Percentiles rank a stretch among this genome's conserved stretches.
These are phyloP conservation scores for Aquilaria agallochum DNA, from an alignment of 441 rosid species.

Conservation along the genomic window DNA sequence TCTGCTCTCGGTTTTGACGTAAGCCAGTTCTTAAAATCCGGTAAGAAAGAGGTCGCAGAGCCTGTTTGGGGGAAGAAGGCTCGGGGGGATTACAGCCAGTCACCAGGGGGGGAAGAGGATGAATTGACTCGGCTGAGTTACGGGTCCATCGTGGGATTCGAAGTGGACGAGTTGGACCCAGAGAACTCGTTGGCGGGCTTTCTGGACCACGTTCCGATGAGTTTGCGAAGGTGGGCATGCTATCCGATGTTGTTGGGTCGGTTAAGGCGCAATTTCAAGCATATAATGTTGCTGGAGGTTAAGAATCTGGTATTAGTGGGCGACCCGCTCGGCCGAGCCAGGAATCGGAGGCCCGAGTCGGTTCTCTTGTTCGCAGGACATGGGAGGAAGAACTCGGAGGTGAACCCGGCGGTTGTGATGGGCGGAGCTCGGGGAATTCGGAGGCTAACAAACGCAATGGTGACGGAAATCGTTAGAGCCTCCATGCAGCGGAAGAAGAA, in stretches of 20 bases:
- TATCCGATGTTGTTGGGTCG: slow-evolving; percentile 92
- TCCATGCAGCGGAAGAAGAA: slow-evolving; percentile 60
- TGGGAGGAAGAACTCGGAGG: slow-evolving; percentile 35
- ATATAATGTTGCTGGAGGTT: slow-evolving; percentile 58
- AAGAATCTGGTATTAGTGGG: slow-evolving; percentile 44
- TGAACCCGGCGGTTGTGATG: slow-evolving; percentile 57
- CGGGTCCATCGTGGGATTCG: slow-evolving; percentile 86
- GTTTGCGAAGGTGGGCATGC: slow-evolving; percentile 81
- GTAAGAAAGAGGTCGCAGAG: slow-evolving; percentile 42
- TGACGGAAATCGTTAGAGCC: slow-evolving; percentile 66
- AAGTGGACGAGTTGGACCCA: slow-evolving; percentile 76
- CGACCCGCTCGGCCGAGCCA: slow-evolving; percentile 68
- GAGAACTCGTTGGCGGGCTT: slow-evolving; percentile 87
- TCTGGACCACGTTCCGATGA: slow-evolving; percentile 59
- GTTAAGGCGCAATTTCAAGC: slow-evolving; percentile 71
- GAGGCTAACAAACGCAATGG: slow-evolving; percentile 57
- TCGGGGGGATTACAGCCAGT: slow-evolving; percentile 22
- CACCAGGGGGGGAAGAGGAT: slow-evolving; percentile 7
- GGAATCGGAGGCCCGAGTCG: slow-evolving; percentile 56
- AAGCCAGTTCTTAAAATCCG: slow-evolving; percentile 41
- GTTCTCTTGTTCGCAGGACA: slow-evolving; percentile 34
- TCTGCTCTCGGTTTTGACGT: slow-evolving; percentile 41
- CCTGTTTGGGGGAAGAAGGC: slow-evolving; percentile 80
- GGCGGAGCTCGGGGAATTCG: slow-evolving; percentile 82
- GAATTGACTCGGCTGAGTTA: slow-evolving; percentile 50